phyloP scores from a whole-genome alignment of 2,329 filamentous ascomycete genomes.

The Helotiales sp. region DNA sequence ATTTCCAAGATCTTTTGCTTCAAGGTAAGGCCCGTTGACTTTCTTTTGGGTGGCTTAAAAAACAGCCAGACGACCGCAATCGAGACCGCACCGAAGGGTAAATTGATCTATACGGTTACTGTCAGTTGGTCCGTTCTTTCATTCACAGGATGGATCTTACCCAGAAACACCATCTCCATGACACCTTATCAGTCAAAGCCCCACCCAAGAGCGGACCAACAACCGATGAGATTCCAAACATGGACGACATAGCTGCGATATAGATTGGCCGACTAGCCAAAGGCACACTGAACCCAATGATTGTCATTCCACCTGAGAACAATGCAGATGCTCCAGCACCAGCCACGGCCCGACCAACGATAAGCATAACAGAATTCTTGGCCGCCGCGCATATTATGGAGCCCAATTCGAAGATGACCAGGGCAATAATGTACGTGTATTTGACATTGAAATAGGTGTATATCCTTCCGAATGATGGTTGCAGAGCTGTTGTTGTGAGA shows the following conservation, averaged over 20 bases:
- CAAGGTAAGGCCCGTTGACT: slow-evolving; percentile 32
- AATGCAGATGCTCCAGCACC: slow-evolving; percentile 36
- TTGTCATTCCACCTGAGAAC: slow-evolving; percentile 38
- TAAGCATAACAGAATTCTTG: slow-evolving; percentile 37
- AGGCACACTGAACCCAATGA: slow-evolving; percentile 41
- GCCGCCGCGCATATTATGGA: slow-evolving; percentile 38
- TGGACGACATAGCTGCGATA: slow-evolving; percentile 35
- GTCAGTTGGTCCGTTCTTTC: background rate
- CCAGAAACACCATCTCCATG: slow-evolving; percentile 41
- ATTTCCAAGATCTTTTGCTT: slow-evolving; percentile 45
- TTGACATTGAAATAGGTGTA: slow-evolving; percentile 39
- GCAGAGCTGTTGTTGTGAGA: slow-evolving; percentile 39
- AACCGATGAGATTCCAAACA: slow-evolving; percentile 37
- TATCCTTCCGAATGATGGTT: slow-evolving; percentile 36
- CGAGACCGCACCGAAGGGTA: slow-evolving; percentile 43
- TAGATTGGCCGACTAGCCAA: slow-evolving; percentile 32
- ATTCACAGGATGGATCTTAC: slow-evolving; percentile 38
- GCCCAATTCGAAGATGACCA: slow-evolving; percentile 38
- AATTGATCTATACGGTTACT: slow-evolving; percentile 37
- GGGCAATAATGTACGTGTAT: slow-evolving; percentile 33
- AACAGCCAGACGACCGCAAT: slow-evolving; percentile 42
- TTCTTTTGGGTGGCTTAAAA: slow-evolving; percentile 43
- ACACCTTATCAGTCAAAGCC: slow-evolving; percentile 39
- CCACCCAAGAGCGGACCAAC: slow-evolving; percentile 40
- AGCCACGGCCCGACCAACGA: slow-evolving; percentile 38